Evolutionary conservation across 768 basidiomycete species (phyloP).

Genomic region (Boletus subcaerulescens): DNA sequence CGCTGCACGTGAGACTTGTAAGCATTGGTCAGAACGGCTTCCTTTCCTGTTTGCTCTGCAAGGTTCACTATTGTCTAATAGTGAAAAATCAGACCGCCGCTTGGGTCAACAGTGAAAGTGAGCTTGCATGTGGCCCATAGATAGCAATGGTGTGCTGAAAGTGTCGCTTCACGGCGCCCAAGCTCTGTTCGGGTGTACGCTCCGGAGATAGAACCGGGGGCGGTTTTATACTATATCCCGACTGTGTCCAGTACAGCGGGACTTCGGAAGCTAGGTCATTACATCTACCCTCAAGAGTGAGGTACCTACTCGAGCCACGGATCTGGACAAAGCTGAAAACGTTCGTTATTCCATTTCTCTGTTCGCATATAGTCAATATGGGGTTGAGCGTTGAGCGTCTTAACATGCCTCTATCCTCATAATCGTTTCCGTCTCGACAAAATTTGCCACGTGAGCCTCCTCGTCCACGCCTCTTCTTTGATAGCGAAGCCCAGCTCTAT

Average conservation of each 20-base stretch:
- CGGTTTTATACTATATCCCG: slow-evolving; percentile 83
- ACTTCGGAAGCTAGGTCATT: slow-evolving; percentile 44
- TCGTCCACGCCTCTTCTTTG: slow-evolving; percentile 94
- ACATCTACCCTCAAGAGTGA: neutral
- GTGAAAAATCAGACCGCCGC: slow-evolving; percentile 2
- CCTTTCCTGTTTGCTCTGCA: slow-evolving; percentile 88
- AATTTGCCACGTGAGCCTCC: slow-evolving; percentile 90
- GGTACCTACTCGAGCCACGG: slow-evolving; percentile 76
- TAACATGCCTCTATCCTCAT: slow-evolving; percentile 70
- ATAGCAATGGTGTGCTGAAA: slow-evolving; percentile 58
- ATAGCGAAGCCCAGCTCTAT: slow-evolving; percentile 91
- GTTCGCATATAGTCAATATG: neutral
- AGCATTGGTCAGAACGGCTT: slow-evolving; percentile 72
- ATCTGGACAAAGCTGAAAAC: slow-evolving; percentile 88
- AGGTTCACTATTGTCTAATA: slow-evolving; percentile 79
- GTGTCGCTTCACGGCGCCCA: slow-evolving; percentile 70
- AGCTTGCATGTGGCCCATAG: slow-evolving; percentile 77
- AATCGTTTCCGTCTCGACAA: slow-evolving; percentile 93
- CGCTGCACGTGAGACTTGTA: slow-evolving; percentile 70
- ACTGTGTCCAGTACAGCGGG: slow-evolving; percentile 91
- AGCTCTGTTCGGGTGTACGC: slow-evolving; percentile 67
- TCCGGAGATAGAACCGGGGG: slow-evolving; percentile 75
- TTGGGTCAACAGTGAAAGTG: neutral
- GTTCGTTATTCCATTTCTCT: slow-evolving; percentile 76
- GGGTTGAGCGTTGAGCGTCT: neutral